Conservation (phyloP, 768 basidiomycete genomes). For the Lentinula detonsa region DNA sequence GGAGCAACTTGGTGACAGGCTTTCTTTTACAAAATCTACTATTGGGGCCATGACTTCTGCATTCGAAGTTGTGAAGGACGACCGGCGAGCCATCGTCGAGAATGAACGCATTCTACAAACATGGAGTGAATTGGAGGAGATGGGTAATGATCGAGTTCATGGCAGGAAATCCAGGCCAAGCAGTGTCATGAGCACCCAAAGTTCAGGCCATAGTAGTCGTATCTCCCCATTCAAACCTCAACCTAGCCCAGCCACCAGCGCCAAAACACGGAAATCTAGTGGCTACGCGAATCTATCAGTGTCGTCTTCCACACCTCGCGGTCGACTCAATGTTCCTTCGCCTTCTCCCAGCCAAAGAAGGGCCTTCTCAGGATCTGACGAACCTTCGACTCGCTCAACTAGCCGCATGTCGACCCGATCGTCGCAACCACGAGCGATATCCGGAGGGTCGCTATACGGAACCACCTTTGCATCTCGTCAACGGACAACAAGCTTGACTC, state of each 20-base stretch:
- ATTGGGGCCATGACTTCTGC: slow-evolving; percentile 41
- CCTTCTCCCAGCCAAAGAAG: slow-evolving; percentile 33
- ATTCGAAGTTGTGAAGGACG: slow-evolving; percentile 41
- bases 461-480: slow-evolving; percentile 85
- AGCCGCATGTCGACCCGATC: slow-evolving; percentile 56
- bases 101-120: slow-evolving; percentile 67
- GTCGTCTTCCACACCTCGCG: slow-evolving; percentile 22
- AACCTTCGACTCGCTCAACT: slow-evolving; percentile 36
- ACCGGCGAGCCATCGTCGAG: slow-evolving; percentile 57
- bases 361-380: slow-evolving; percentile 40
- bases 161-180: slow-evolving; percentile 59
- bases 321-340: slow-evolving; percentile 43
- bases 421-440: slow-evolving; percentile 54
- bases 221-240: slow-evolving; percentile 29
- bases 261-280: slow-evolving; percentile 14
- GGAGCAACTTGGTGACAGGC: slow-evolving; percentile 58
- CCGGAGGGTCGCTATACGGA: slow-evolving; percentile 52
- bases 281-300: slow-evolving; percentile 24
- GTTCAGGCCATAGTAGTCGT: slow-evolving; percentile 55
- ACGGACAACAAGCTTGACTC: slow-evolving; percentile 61
- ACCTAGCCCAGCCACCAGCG: neutral
- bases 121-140: slow-evolving; percentile 76
- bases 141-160: slow-evolving; percentile 63
- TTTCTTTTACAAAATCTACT: slow-evolving; percentile 53
- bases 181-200: slow-evolving; percentile 56